Evolutionary conservation across 2,329 filamentous ascomycete species (phyloP).

Genomic region (Knufia fluminis): DNA sequence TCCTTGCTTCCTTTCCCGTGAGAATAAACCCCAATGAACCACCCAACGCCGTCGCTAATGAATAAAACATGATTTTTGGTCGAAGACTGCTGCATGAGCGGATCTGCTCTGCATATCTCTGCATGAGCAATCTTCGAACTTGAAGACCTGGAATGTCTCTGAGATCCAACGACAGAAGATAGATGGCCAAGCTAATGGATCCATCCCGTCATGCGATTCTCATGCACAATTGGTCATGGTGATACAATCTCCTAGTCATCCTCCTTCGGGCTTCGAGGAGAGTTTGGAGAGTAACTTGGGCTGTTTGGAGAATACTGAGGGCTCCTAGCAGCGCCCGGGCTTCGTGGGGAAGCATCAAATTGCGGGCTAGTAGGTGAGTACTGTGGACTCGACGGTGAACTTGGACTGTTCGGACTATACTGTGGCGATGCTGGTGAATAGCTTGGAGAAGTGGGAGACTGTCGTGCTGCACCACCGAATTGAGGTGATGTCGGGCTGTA

Average conservation of each 20-base stretch:
- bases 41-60: constrained; percentile 23
- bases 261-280: constrained; percentile 24
- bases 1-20: not conserved
- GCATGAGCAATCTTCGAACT: constrained; percentile 13
- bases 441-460: constrained; percentile 46
- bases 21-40: constrained; percentile 1
- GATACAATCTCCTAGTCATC: constrained; percentile 18
- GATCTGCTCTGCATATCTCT: constrained; percentile 9
- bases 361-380: constrained; percentile 42
- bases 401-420: constrained; percentile 52
- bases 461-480: constrained; percentile 29
- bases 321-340: constrained; percentile 39
- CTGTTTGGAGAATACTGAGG: constrained; percentile 44
- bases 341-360: constrained; percentile 34
- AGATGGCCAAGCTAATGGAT: constrained; percentile 26
- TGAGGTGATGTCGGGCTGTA: constrained; percentile 50
- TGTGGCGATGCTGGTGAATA: constrained; percentile 51
- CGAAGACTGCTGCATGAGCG: too few species aligned
- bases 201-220: constrained; percentile 14
- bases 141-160: constrained; percentile 13
- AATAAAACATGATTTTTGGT: constrained; percentile 10
- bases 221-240: constrained; percentile 15
- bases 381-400: constrained; percentile 46
- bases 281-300: constrained; percentile 35
- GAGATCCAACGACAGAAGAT: too few species aligned